Evolutionary conservation across 331 rosid genomes (phyloP).

Genomic region (Acacia concinna): DNA sequence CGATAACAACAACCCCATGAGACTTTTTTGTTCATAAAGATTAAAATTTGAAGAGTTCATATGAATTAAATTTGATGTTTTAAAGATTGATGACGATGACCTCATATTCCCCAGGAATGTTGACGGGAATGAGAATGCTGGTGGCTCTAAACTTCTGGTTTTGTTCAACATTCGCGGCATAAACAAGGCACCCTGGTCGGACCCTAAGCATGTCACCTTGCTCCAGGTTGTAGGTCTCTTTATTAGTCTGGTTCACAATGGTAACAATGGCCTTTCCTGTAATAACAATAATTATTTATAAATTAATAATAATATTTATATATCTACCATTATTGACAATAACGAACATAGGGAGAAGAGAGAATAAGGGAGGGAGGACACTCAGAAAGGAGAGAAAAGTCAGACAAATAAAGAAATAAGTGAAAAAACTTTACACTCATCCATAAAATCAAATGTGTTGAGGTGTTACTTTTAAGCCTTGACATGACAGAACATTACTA

Average conservation of each 20-base stretch:
- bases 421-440: too few relatives aligned
- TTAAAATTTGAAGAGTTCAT: not conserved
- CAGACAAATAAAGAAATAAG: too few relatives aligned
- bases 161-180: conserved; percentile 41
- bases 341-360: too few relatives aligned
- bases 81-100: conserved; percentile 12
- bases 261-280: conserved; percentile 55
- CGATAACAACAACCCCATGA: not conserved
- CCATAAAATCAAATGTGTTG: too few relatives aligned
- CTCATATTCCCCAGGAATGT: conserved; percentile 51
- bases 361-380: too few relatives aligned
- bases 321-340: not conserved
- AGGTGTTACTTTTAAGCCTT: too few relatives aligned
- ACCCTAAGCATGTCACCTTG: conserved; percentile 48
- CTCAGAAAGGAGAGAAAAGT: too few relatives aligned
- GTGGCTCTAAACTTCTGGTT: conserved; percentile 43
- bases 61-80: not conserved
- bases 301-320: not conserved
- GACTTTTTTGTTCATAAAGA: not conserved
- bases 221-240: conserved; percentile 50
- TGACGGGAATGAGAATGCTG: conserved; percentile 46
- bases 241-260: not conserved
- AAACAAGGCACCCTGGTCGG: conserved; percentile 46
- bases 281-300: not conserved
- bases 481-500: too few relatives aligned